Percentiles rank a stretch among this genome's conserved stretches.
Evolutionary conservation across 768 basidiomycete genomes (phyloP).

Genomic region (Lactarius quietus): DNA sequence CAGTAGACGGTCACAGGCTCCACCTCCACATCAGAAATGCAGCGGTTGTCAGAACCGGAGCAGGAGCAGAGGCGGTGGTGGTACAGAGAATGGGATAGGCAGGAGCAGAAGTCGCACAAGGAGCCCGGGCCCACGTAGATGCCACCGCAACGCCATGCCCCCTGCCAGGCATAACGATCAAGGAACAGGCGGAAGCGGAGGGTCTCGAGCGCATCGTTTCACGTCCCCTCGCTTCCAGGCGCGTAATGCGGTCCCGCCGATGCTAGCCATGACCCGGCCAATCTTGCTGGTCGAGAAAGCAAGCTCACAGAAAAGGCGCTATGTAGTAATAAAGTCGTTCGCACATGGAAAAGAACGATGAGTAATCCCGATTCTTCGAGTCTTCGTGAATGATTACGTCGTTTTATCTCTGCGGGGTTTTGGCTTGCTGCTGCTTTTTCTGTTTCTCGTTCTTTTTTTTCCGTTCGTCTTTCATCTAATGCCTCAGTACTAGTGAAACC

Average conservation of each 20-base stretch:
- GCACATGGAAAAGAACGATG: conserved; percentile 51
- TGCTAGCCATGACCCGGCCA: conserved; percentile 31
- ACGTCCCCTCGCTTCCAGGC: not conserved
- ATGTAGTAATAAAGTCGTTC: conserved; percentile 78
- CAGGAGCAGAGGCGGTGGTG: conserved; percentile 5
- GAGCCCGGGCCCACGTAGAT: conserved; percentile 12
- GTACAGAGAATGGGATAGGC: conserved; percentile 17
- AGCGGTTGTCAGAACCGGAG: conserved; percentile 16
- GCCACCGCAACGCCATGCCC: conserved; percentile 32
- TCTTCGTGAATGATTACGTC: conserved; percentile 6
- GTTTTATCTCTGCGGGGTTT: conserved; percentile 18
- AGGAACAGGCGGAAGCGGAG: conserved; percentile 63
- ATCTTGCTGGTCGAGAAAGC: conserved; percentile 67
- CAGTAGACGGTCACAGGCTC: conserved; percentile 35
- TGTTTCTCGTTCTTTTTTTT: conserved; percentile 6
- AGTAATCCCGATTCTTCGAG: conserved; percentile 14
- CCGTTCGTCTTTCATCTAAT: no score
- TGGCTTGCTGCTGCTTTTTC: conserved; percentile 5
- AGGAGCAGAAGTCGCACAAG: conserved; percentile 14
- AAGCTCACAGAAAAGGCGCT: conserved; percentile 79
- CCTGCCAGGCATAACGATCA: conserved; percentile 63
- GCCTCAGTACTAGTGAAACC: conserved; percentile 17
- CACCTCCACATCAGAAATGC: conserved; percentile 23
- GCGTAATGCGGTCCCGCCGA: conserved; percentile 18
- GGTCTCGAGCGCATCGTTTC: conserved; percentile 37